phyloP scores from a whole-genome alignment of 2,329 filamentous ascomycete genomes.

The Aspergillus sp. region DNA sequence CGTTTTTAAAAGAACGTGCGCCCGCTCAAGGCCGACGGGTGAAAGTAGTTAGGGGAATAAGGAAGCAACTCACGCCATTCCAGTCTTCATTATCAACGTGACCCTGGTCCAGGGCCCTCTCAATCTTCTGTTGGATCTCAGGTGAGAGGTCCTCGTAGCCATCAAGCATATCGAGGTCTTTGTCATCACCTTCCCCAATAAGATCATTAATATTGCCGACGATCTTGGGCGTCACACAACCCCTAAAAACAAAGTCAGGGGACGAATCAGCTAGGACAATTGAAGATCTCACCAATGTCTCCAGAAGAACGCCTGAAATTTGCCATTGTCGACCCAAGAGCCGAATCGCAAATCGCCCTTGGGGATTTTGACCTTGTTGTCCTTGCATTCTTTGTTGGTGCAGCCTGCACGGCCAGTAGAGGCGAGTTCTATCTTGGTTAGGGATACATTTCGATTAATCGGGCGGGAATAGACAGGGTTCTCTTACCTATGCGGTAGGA shows the following conservation, averaged over 20 bases:
- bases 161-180: slow-evolving; percentile 69
- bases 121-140: slow-evolving; percentile 71
- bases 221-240: slow-evolving; percentile 78
- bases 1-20: too few relatives aligned
- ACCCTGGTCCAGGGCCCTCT: slow-evolving; percentile 69
- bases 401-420: slow-evolving; percentile 72
- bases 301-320: slow-evolving; percentile 69
- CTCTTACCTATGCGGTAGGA: slow-evolving; percentile 10
- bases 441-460: background rate
- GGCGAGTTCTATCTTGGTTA: slow-evolving; percentile 61
- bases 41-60: background rate
- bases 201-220: slow-evolving; percentile 63
- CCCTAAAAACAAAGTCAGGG: slow-evolving; percentile 50
- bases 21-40: background rate
- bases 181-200: slow-evolving; percentile 37
- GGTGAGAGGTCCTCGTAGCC: slow-evolving; percentile 74
- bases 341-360: slow-evolving; percentile 81
- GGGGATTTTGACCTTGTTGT: slow-evolving; percentile 64
- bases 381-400: slow-evolving; percentile 71
- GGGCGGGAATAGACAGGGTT: background rate
- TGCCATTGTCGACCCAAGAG: slow-evolving; percentile 63
- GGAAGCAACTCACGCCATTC: slow-evolving; percentile 68
- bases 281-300: slow-evolving; percentile 72
- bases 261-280: background rate
- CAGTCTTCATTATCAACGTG: slow-evolving; percentile 85